phyloP scores from a whole-genome alignment of 1,284 basidiomycete genomes.

The Mycocalia duriaeana region DNA sequence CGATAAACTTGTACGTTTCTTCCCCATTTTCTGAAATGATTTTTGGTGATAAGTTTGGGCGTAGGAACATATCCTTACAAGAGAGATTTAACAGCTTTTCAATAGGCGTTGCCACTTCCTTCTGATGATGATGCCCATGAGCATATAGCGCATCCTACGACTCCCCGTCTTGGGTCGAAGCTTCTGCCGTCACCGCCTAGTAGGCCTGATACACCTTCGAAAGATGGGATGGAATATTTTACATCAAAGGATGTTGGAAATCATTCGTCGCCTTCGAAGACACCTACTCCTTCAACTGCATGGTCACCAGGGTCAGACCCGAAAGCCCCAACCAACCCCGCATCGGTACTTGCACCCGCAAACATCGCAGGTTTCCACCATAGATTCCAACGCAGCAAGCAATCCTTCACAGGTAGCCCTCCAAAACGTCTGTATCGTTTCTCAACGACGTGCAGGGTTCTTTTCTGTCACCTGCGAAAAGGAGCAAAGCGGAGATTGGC shows the following conservation, averaged over 20 bases:
- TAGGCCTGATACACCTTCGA: slow-evolving; percentile 11
- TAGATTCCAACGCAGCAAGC: slow-evolving; percentile 55
- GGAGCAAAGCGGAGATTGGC: slow-evolving; percentile 46
- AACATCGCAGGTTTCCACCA: slow-evolving; percentile 46
- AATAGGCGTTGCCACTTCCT: slow-evolving; percentile 52
- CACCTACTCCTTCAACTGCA: slow-evolving; percentile 1
- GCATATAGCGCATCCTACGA: slow-evolving; percentile 20
- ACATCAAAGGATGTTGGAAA: no score
- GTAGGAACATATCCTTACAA: slow-evolving; percentile 40
- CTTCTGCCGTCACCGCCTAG: slow-evolving; percentile 17
- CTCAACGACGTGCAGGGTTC: slow-evolving; percentile 62
- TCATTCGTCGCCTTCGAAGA: background rate
- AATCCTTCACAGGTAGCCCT: slow-evolving; percentile 51
- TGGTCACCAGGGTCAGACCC: background rate
- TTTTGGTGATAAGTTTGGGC: no score
- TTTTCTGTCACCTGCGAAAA: slow-evolving; percentile 45
- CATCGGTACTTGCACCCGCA: slow-evolving; percentile 54
- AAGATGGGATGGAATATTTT: background rate
- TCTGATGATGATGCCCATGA: slow-evolving; percentile 47
- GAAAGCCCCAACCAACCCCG: slow-evolving; percentile 23
- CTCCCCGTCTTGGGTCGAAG: slow-evolving; percentile 11
- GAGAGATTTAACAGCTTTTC: slow-evolving; percentile 23
- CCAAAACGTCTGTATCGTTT: slow-evolving; percentile 35
- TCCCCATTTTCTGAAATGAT: slow-evolving; percentile 3
- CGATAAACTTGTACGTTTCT: slow-evolving; percentile 47